Evolutionary conservation across 2,329 filamentous ascomycete genomes (phyloP).

Genomic region (Beauveria sp.): DNA sequence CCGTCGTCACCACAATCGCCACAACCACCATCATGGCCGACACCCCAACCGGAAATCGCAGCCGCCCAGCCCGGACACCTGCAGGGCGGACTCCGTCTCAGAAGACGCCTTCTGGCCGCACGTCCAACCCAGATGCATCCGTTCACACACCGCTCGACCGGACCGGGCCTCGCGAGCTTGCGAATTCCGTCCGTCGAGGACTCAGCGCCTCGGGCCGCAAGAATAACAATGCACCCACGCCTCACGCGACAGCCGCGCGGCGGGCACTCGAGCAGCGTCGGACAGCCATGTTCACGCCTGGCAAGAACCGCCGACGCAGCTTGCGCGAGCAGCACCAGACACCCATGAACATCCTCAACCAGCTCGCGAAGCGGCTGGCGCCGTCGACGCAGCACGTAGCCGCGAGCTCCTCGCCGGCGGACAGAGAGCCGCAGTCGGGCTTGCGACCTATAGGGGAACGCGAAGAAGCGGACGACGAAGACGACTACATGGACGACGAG

Average conservation of each 20-base stretch:
- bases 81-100: slow-evolving; percentile 30
- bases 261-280: slow-evolving; percentile 52
- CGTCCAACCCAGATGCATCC: slow-evolving; percentile 17
- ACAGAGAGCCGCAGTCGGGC: slow-evolving; percentile 12
- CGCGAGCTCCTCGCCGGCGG: slow-evolving; percentile 36
- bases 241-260: slow-evolving; percentile 54
- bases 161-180: slow-evolving; percentile 26
- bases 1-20: background rate
- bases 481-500: slow-evolving; percentile 43
- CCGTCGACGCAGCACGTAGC: slow-evolving; percentile 36
- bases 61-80: background rate
- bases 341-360: slow-evolving; percentile 44
- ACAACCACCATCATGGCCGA: slow-evolving; percentile 8
- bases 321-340: slow-evolving; percentile 48
- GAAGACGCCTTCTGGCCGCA: slow-evolving; percentile 14
- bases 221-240: slow-evolving; percentile 40
- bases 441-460: slow-evolving; percentile 17
- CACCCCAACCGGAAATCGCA: slow-evolving; percentile 3
- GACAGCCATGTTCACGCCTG: slow-evolving; percentile 52
- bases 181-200: slow-evolving; percentile 32
- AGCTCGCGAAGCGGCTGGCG: slow-evolving; percentile 47
- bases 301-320: slow-evolving; percentile 50
- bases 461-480: slow-evolving; percentile 27
- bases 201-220: slow-evolving; percentile 36
- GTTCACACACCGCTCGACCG: slow-evolving; percentile 37